Evolutionary conservation across 768 basidiomycete genomes (phyloP).

Genomic region (Gelatoporia subvermispora): DNA sequence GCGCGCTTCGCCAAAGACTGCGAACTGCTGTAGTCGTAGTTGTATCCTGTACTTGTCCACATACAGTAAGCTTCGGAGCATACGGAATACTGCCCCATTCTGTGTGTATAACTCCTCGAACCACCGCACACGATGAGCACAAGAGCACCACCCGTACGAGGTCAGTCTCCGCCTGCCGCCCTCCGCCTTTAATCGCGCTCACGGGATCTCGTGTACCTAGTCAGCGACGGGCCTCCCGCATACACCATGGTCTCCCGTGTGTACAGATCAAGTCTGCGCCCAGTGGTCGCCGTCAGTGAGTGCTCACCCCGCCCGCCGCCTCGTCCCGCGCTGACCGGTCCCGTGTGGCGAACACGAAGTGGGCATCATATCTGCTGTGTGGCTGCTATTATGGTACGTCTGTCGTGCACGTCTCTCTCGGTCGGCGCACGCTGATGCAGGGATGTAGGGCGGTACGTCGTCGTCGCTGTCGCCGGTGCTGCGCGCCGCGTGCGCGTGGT

Average conservation of each 20-base stretch:
- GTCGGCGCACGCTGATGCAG: too few species aligned
- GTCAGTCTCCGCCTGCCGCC: not conserved
- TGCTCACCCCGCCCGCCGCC: not conserved
- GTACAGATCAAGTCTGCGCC: slow-evolving; percentile 55
- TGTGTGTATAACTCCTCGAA: not conserved
- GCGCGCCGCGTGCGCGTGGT: not conserved
- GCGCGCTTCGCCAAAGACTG: too few species aligned
- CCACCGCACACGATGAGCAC: not conserved
- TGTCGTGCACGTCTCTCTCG: not conserved
- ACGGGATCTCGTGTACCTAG: not conserved
- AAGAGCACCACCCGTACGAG: not conserved
- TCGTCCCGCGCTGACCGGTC: not conserved
- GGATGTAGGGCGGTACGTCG: not conserved
- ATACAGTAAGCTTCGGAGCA: too few species aligned
- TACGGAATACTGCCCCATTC: too few species aligned
- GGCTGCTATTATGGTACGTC: slow-evolving; percentile 62
- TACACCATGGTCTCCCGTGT: slow-evolving; percentile 56
- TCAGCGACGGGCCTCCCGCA: slow-evolving; percentile 35
- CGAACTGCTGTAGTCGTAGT: too few species aligned
- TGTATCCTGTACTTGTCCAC: too few species aligned
- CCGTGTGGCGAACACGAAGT: slow-evolving; percentile 20
- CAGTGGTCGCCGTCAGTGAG: slow-evolving; percentile 44
- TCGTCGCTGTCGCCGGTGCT: not conserved
- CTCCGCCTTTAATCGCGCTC: too few species aligned
- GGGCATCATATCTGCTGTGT: slow-evolving; percentile 46